Evolutionary conservation across 202 grass and related monocot species (phyloP).

Genomic region (Sporobolus alterniflorus): DNA sequence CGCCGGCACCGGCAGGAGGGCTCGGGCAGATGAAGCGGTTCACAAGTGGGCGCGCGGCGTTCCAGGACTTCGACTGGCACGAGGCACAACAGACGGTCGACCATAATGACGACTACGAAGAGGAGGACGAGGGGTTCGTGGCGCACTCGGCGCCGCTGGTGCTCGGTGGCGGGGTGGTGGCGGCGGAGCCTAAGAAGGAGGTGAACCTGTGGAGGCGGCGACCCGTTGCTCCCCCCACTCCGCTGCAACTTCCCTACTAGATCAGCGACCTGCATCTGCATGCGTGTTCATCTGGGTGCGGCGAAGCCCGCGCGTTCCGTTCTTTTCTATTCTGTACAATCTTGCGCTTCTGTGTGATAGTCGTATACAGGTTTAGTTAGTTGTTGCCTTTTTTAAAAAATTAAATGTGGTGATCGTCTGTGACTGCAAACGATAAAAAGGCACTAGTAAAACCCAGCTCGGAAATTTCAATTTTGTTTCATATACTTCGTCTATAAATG

Average conservation of each 20-base stretch:
- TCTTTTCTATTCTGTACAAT: constrained; percentile 28
- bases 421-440: neutral
- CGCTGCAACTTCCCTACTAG: constrained; percentile 51
- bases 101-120: neutral
- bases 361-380: too few relatives aligned
- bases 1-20: constrained; percentile 4
- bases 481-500: too few relatives aligned
- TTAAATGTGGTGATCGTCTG: too few relatives aligned
- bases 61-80: constrained; percentile 85
- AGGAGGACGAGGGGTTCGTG: constrained; percentile 53
- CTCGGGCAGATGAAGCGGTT: constrained; percentile 90
- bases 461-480: neutral
- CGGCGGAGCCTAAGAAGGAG: constrained; percentile 84
- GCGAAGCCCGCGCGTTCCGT: neutral
- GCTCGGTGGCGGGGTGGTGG: constrained; percentile 55
- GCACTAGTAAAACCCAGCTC: neutral
- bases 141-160: constrained; percentile 77
- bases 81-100: constrained; percentile 24
- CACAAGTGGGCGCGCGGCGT: constrained; percentile 65
- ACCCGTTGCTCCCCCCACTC: constrained; percentile 50
- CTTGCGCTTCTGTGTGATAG: neutral
- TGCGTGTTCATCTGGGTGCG: neutral
- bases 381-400: too few relatives aligned
- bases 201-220: constrained; percentile 95
- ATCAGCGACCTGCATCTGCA: neutral